Percentiles rank a stretch among this genome's conserved stretches.
Conservation (phyloP, 1,284 basidiomycete species). For the Laetiporus sulphureus region DNA sequence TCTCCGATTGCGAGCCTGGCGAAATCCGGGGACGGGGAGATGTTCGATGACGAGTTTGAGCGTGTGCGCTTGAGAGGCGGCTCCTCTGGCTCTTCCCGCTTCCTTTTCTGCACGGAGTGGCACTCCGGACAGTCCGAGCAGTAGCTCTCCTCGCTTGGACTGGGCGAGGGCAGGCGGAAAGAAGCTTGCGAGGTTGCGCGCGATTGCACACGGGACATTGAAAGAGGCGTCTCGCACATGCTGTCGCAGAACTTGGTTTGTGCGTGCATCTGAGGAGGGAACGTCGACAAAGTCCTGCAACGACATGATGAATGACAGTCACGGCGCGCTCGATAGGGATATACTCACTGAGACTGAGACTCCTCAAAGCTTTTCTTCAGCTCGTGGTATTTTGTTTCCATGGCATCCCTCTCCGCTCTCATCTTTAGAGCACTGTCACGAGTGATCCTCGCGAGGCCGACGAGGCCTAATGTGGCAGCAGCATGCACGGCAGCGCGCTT, state of each 20-base stretch:
- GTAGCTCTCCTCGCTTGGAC: constrained; percentile 22
- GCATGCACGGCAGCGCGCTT: constrained; percentile 52
- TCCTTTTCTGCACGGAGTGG: constrained; percentile 16
- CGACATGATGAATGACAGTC: too few species aligned
- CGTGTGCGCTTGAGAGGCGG: constrained; percentile 18
- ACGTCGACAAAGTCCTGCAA: constrained; percentile 7
- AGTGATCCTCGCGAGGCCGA: constrained; percentile 41
- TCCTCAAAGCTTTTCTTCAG: constrained; percentile 24
- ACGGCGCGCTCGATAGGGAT: too few species aligned
- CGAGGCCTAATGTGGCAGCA: constrained; percentile 44
- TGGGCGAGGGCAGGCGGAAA: constrained; percentile 20
- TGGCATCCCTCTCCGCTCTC: constrained; percentile 38
- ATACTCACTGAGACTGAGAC: too few species aligned
- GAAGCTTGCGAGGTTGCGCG: constrained; percentile 10
- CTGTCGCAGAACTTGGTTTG: constrained; percentile 7
- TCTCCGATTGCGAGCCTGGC: too few species aligned
- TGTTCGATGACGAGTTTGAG: constrained; percentile 7
- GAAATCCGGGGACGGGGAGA: not conserved
- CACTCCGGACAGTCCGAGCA: constrained; percentile 27
- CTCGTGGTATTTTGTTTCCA: constrained; percentile 29
- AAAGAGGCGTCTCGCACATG: constrained; percentile 8
- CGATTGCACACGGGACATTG: constrained; percentile 9
- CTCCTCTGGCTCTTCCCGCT: constrained; percentile 13
- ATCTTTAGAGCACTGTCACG: constrained; percentile 41
- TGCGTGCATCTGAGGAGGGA: constrained; percentile 8